Evolutionary conservation across 73 alveolate species (phyloP), one percentile per base, ranked within the genome.

Genomic region (Effrenium voratum): DNA sequence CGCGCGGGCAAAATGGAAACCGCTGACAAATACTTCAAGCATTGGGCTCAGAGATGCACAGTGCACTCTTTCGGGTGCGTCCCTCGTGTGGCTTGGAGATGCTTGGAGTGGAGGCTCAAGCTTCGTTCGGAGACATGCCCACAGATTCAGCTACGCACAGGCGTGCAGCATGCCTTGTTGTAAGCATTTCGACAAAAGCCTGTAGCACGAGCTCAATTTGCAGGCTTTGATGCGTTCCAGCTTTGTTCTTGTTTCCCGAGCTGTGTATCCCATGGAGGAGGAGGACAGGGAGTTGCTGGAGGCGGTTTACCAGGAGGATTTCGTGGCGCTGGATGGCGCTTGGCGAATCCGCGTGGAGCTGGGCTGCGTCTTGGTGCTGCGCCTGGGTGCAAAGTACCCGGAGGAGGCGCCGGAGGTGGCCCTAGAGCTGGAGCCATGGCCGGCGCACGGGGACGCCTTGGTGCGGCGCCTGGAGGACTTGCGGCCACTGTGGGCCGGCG

Each of bases 381-480:
- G n/a, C 40, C n/a, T 82, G 73, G 92, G 49, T 82, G 3, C 92
- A 15, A 46, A 32, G n/a, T 82, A 82, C 49, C 92, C 92, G 6
- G 92, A 80, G 32, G 68, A 77, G 34, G 81, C 98, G 45, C 98
- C 98, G 1, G 16, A 28, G 40, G 66, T 91, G 12, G 57, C 82
- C 32, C 85, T 92, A 91, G 98, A 92, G 47, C 73, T 92, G 38
- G 98, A 92, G 40, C 98, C 90, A 10, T 92, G 98, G 98, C 98
- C 98, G 24, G 57, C 44, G 66, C 47, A 50, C 5, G 98, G 98
- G 44, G 87, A 75, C 34, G 91, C 82, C 40, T 72, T 92, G 19
- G 98, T 91, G 30, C 91, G 46, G 91, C 91, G 91, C 13, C 40
- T 92, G 98, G 87, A 77, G 41, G 34, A 63, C 92, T 91, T 73